Evolutionary conservation across 345 rosid species (phyloP).

Genomic region (Nasturtium officinale): DNA sequence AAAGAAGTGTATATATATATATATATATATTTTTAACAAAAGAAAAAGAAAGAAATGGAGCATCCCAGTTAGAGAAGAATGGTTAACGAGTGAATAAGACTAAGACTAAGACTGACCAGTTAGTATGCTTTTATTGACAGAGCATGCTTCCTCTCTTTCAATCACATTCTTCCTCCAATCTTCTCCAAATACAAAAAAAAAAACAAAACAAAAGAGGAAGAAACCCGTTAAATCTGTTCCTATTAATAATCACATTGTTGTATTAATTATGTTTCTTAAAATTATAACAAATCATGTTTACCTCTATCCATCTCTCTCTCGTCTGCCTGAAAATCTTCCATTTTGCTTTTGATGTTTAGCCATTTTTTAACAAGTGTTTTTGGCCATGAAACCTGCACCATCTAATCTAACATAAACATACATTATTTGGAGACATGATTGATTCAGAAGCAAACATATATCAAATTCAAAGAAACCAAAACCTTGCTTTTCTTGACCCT

Average conservation of each 20-base stretch:
- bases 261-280: constrained; percentile 27
- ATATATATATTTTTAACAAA: no score
- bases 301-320: constrained; percentile 34
- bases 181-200: no score
- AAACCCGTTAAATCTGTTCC: constrained; percentile 57
- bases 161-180: constrained; percentile 70
- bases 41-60: background rate
- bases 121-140: constrained; percentile 67
- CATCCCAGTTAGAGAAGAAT: background rate
- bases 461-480: background rate
- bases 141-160: constrained; percentile 81
- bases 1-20: no score
- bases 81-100: no score
- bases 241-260: background rate
- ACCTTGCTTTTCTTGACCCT: constrained; percentile 87
- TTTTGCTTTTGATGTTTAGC: constrained; percentile 84
- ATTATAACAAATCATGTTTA: background rate
- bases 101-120: constrained; percentile 73
- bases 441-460: background rate
- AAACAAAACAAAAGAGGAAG: no score
- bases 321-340: constrained; percentile 73
- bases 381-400: constrained; percentile 87
- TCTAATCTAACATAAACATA: background rate
- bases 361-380: constrained; percentile 94
- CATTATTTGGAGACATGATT: background rate